Evolutionary conservation across 352 stramenopile genomes (phyloP).

Genomic region (Globisporangium lucens): DNA sequence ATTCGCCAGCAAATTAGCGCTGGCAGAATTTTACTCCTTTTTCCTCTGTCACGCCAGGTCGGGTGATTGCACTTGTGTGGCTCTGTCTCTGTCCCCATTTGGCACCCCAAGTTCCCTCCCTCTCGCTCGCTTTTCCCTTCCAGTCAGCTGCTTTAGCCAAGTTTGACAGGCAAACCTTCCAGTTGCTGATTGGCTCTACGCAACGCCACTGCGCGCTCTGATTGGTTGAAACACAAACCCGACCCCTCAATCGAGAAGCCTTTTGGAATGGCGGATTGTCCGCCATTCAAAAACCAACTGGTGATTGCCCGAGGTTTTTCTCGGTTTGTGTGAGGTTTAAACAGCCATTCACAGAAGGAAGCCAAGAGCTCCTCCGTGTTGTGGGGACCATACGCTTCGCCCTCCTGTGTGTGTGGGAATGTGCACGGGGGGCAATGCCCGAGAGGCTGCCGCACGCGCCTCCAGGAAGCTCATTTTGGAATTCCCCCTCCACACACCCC

Average conservation of each 20-base stretch:
- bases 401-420: neutral
- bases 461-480: slow-evolving; percentile 16
- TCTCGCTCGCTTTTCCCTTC: neutral
- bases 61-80: neutral
- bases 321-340: neutral
- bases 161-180: neutral
- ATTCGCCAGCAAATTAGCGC: no score
- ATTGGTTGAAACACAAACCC: slow-evolving; percentile 11
- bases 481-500: slow-evolving; percentile 15
- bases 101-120: neutral
- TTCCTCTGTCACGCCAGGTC: neutral
- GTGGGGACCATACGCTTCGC: neutral
- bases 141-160: neutral
- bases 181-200: neutral
- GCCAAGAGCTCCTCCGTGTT: neutral
- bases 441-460: neutral
- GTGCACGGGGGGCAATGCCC: neutral
- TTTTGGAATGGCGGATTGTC: slow-evolving; percentile 3
- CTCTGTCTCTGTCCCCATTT: neutral
- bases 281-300: slow-evolving; percentile 15
- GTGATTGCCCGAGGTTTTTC: neutral
- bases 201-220: neutral
- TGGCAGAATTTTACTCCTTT: no score
- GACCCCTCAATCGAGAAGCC: no score
- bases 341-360: neutral